Evolutionary conservation across 306 rosid genomes (phyloP), one percentile per base, ranked within the genome.

Genomic region (Acacia melanoxylon): DNA sequence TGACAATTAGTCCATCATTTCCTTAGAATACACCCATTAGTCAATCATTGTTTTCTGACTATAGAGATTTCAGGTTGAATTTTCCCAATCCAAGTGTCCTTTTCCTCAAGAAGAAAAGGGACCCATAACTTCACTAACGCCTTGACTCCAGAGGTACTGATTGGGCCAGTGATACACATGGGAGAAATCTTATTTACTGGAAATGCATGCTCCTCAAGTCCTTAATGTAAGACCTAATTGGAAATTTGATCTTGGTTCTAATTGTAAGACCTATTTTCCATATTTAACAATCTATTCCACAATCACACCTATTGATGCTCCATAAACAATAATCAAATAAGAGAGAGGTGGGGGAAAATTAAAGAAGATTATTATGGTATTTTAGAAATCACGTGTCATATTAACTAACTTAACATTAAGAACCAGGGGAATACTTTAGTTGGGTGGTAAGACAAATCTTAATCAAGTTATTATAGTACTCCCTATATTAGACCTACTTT

Each of bases 61-160:
- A 68, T 31, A 13, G 63, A 41, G 62, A 69, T 74, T 70, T 37
- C 33, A 54, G 58, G 3, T 25, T 69, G 70, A 71, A 80, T 70
- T 65, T 33, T 68, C 29, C 16, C 24, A 16, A 25, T 62, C 71
- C 45, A 33, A 68, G 1, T 19, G 41, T 35, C 31, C 49, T 68
- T 68, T 68, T 20, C 29, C 27, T 37, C 69, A 20, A 58, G 76
- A 19, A 74, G 76, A 68, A 24, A 42, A 68, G 59, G 35, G 61
- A 67, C 24, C 46, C 40, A 65, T n/a, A 48, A 69, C 74, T 69
- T 68, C 46, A 14, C 35, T 29, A 62, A 44, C 35, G 16, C 66
- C 46, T 77, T 82, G 74, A 76, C 73, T 76, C 33, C 12, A 46
- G 70, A 74, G 29, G 22, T 76, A 22, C 10, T 11, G 56, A 73